phyloP scores from a whole-genome alignment of 306 rosid species.

The Prosopis cineraria region DNA sequence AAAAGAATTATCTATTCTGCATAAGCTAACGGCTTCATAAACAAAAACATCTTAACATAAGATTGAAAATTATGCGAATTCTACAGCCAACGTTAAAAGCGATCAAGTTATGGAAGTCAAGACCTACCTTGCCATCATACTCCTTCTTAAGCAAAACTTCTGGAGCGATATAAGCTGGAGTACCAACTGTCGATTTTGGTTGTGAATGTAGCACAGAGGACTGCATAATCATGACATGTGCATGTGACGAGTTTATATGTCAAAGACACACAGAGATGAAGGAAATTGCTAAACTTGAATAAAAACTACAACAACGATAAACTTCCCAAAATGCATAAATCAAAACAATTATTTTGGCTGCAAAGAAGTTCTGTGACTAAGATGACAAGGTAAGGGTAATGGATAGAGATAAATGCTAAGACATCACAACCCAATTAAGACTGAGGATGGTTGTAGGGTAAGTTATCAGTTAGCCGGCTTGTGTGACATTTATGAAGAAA shows the following conservation, averaged over 20 bases:
- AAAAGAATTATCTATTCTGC: neutral
- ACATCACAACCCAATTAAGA: neutral
- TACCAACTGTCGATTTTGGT: slow-evolving; percentile 96
- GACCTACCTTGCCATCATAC: slow-evolving; percentile 92
- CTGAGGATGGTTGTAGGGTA: neutral
- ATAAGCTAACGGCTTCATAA: neutral
- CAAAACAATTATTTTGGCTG: neutral
- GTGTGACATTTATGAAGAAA: neutral
- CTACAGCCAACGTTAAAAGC: neutral
- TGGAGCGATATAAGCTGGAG: slow-evolving; percentile 96
- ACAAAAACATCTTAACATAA: neutral
- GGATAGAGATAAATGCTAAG: too few relatives aligned
- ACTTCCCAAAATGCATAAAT: neutral
- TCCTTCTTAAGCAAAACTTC: slow-evolving; percentile 95
- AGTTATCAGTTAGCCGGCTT: neutral
- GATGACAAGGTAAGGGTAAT: neutral
- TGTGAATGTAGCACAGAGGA: slow-evolving; percentile 92
- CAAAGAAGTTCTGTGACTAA: neutral
- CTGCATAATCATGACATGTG: slow-evolving; percentile 51
- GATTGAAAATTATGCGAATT: neutral
- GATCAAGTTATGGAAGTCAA: neutral
- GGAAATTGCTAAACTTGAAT: slow-evolving; percentile 5
- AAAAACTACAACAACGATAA: slow-evolving; percentile 22
- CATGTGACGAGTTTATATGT: neutral
- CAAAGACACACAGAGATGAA: slow-evolving; percentile 7